A percentile compares a stretch with the other conserved stretches of the same genome.
Conservation (phyloP, 2,329 filamentous ascomycete genomes). For the Gremmenia infestans region DNA sequence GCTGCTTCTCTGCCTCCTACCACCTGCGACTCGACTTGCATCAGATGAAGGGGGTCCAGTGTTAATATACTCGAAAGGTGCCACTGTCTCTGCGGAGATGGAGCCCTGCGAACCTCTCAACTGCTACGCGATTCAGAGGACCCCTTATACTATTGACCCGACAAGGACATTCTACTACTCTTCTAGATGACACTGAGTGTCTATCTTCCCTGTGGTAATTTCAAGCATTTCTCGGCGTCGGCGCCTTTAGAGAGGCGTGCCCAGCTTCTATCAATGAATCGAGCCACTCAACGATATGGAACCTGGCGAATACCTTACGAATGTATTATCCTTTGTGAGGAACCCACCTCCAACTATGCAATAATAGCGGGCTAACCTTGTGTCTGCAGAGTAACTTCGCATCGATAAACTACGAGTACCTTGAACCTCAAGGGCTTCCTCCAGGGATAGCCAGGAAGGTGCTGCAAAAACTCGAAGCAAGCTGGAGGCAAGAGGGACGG, state of each 20-base stretch:
- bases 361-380: background rate
- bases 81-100: constrained; percentile 26
- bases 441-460: constrained; percentile 17
- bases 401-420: constrained; percentile 31
- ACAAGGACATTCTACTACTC: background rate
- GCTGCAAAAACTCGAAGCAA: constrained; percentile 26
- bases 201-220: background rate
- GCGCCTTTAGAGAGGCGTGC: constrained; percentile 2
- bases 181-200: constrained; percentile 1
- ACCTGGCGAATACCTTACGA: constrained; percentile 31
- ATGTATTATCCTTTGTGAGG: constrained; percentile 32
- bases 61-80: background rate
- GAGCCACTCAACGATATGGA: constrained; percentile 29
- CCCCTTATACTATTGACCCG: background rate
- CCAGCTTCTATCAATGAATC: constrained; percentile 14
- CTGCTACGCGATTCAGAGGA: constrained; percentile 19
- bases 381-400: constrained; percentile 28
- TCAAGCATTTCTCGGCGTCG: background rate
- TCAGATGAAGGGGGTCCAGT: background rate
- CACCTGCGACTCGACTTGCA: background rate
- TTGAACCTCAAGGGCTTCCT: constrained; percentile 20
- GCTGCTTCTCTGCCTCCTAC: background rate
- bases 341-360: background rate
- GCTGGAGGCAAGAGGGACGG: constrained; percentile 27
- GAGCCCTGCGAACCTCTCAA: constrained; percentile 26